Evolutionary conservation across 2,329 filamentous ascomycete species (phyloP).

Genomic region (Alternaria sp.): DNA sequence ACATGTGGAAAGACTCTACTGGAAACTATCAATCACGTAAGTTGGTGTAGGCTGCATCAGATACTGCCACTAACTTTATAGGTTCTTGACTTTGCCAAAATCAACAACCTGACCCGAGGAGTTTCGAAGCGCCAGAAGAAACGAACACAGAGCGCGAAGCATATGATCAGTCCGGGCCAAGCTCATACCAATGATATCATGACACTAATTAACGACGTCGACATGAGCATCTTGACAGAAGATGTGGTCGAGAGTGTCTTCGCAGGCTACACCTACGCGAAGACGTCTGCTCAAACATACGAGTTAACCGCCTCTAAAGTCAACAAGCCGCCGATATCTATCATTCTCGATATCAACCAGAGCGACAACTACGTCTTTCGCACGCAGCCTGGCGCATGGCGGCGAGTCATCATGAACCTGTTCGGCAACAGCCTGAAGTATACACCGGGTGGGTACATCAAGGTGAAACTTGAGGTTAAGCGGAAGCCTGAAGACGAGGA

Average conservation of each 20-base stretch:
- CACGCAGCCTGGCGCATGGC: slow-evolving; percentile 48
- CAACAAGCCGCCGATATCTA: slow-evolving; percentile 29
- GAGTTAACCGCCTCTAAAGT: slow-evolving; percentile 24
- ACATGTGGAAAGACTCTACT: slow-evolving; percentile 49
- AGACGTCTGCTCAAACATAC: slow-evolving; percentile 35
- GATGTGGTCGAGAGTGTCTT: slow-evolving; percentile 49
- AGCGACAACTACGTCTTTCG: slow-evolving; percentile 45
- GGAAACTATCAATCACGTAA: slow-evolving; percentile 51
- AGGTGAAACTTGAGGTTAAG: slow-evolving; percentile 44
- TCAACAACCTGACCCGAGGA: slow-evolving; percentile 45
- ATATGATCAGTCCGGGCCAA: slow-evolving; percentile 37
- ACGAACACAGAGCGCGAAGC: slow-evolving; percentile 36
- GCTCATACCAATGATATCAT: slow-evolving; percentile 44
- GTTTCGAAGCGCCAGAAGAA: slow-evolving; percentile 40
- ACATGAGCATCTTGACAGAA: slow-evolving; percentile 44
- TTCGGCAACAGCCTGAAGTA: slow-evolving; percentile 51
- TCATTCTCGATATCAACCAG: slow-evolving; percentile 46
- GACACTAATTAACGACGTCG: slow-evolving; percentile 44
- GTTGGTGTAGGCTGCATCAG: not conserved
- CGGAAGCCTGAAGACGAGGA: slow-evolving; percentile 24
- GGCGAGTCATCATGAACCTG: slow-evolving; percentile 49
- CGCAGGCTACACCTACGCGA: slow-evolving; percentile 44
- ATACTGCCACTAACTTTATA: slow-evolving; percentile 18
- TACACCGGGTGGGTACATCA: slow-evolving; percentile 45
- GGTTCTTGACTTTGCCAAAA: slow-evolving; percentile 51